Base-by-base conservation (phyloP, 768 basidiomycete genomes). In the Pisolithus sp. region DNA sequence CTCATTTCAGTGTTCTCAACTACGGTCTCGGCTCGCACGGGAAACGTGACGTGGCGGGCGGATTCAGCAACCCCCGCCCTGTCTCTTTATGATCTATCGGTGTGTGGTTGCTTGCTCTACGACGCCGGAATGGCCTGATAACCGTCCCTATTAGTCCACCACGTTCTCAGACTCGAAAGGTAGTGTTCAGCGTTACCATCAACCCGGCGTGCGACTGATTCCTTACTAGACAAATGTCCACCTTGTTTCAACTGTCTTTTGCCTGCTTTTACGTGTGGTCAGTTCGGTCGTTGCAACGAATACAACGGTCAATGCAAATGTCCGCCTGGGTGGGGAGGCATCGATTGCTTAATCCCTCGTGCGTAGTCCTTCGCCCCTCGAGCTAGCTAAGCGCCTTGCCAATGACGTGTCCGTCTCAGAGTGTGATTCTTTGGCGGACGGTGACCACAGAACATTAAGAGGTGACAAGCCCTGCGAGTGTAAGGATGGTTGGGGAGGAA, bases 291-390 rank as follows among this genome's bases (percentile, higher is more conserved):
- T 41, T 99, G 96, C 71, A 86, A 94, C 62, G 77, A 81, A 46
- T 97, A 88, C 63, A 84, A 97, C 63, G 96, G 96, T 2, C 93
- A 96, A 61, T 99, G 96, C 71, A 85, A 92, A 63, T 99, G 96
- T 62, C 93, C 93, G 1, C 80, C 91, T 39, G 96, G 96, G n/a
- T 99, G 94, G 83, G 91, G 93, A 43, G 96, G 96, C 1, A 86
- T 93, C 36, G 95, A 98, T 62, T 99, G 96, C 71, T 70, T 96
- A 48, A 80, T 81, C 7, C 95, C 96, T 20, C 86, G 94, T 96
- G 69, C 45, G 90, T 79, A 30, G 30, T 37, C 43, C 34, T 47
- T 38, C 36, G 13, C 38, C 37, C 5, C 55, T 55, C 38, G 62
- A 28, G 48, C 18, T 0, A 4, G 23, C 17, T 7, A 17, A 34